Evolutionary conservation across 169 alveolate species (phyloP).

Genomic region (Eimeria sp.): DNA sequence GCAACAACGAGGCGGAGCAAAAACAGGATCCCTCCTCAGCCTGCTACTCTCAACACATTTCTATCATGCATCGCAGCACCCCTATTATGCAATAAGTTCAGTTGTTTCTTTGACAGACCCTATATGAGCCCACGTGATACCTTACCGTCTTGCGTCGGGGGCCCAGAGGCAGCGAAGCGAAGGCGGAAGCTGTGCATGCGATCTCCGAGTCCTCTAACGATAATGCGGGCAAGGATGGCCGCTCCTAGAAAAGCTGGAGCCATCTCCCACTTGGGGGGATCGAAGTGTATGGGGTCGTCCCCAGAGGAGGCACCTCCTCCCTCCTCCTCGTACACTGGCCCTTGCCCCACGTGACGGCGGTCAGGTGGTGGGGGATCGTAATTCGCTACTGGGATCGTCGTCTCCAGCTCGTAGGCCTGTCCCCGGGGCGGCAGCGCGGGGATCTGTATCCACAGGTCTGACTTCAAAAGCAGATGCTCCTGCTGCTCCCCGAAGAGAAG

Average conservation of each 20-base stretch:
- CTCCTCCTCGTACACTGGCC: slow-evolving; percentile 20
- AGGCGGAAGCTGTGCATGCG: slow-evolving; percentile 66
- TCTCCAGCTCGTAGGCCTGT: slow-evolving; percentile 33
- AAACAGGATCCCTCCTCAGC: not conserved
- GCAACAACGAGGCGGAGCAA: not conserved
- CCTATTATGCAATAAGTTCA: not conserved
- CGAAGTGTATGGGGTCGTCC: slow-evolving; percentile 41
- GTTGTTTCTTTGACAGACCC: not conserved
- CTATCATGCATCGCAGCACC: not conserved
- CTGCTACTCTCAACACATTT: not conserved
- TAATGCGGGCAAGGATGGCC: slow-evolving; percentile 38
- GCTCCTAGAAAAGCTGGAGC: slow-evolving; percentile 63
- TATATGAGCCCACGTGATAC: not conserved
- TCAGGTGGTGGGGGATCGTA: slow-evolving; percentile 50
- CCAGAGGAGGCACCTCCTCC: not conserved
- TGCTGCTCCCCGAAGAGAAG: slow-evolving; percentile 72
- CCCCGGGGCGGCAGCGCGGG: slow-evolving; percentile 66
- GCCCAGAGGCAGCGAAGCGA: slow-evolving; percentile 58
- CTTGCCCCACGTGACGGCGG: slow-evolving; percentile 23
- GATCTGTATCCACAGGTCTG: slow-evolving; percentile 59
- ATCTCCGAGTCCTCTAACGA: slow-evolving; percentile 73
- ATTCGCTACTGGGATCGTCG: slow-evolving; percentile 58
- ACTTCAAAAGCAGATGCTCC: slow-evolving; percentile 58
- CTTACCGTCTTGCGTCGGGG: slow-evolving; percentile 8
- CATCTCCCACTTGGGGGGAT: slow-evolving; percentile 69